Evolutionary conservation across 75 land plant genomes (phyloP).

Genomic region (Pinus albicaulis): DNA sequence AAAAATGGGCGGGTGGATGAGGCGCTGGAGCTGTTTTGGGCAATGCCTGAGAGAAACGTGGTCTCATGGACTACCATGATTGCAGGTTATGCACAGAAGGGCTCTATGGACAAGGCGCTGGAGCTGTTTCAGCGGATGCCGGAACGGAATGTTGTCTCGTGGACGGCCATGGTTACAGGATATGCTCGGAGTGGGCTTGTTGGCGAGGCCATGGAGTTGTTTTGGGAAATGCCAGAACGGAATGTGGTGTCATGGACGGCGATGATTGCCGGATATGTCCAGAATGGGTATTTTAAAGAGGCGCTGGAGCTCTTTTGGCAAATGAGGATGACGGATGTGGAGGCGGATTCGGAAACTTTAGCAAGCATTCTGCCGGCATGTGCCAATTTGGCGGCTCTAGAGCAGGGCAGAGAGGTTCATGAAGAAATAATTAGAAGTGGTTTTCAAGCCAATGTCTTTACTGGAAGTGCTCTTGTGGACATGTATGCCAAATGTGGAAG

Average conservation of each 20-base stretch:
- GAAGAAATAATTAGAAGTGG: slow-evolving; percentile 26
- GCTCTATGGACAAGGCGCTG: not conserved
- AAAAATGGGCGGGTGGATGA: slow-evolving; percentile 28
- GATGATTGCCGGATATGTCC: slow-evolving; percentile 12
- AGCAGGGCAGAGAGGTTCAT: slow-evolving; percentile 37
- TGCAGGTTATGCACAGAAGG: slow-evolving; percentile 8
- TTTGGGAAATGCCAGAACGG: slow-evolving; percentile 1
- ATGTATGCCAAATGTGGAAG: slow-evolving; percentile 77
- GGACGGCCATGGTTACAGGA: slow-evolving; percentile 28
- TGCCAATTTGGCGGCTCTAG: slow-evolving; percentile 39
- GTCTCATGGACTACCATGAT: slow-evolving; percentile 16
- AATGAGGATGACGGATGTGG: slow-evolving; percentile 23
- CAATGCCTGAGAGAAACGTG: not conserved
- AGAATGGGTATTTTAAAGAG: slow-evolving; percentile 13
- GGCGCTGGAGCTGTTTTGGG: slow-evolving; percentile 12
- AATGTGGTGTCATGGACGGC: slow-evolving; percentile 13
- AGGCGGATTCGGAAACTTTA: slow-evolving; percentile 51
- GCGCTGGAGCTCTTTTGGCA: slow-evolving; percentile 33
- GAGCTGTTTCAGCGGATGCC: slow-evolving; percentile 21
- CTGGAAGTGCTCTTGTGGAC: slow-evolving; percentile 49
- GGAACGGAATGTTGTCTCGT: slow-evolving; percentile 19
- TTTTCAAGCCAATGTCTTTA: slow-evolving; percentile 16
- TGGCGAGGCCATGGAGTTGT: not conserved
- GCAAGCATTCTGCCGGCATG: slow-evolving; percentile 44
- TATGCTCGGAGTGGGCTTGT: slow-evolving; percentile 12